Percentiles rank a stretch among this genome's conserved stretches.
These are phyloP conservation scores for Monosporascus sp. DNA, from an alignment of 2,329 filamentous ascomycete genomes.

Conservation along the genomic window DNA sequence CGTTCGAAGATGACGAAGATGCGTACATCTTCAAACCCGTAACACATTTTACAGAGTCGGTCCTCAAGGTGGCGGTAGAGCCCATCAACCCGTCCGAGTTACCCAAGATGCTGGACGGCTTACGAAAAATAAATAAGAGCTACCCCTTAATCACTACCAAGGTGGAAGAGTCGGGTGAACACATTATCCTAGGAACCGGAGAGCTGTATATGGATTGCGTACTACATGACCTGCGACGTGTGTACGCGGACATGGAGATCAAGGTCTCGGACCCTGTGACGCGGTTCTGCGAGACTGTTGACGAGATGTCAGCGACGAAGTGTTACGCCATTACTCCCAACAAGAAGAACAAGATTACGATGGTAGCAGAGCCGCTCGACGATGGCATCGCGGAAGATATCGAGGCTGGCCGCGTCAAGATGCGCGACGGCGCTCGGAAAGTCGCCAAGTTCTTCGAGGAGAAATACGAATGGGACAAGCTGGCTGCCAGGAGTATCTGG, in stretches of 20 bases:
- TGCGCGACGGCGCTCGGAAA: constrained; percentile 86
- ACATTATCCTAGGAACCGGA: constrained; percentile 89
- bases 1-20: constrained; percentile 80
- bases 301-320: constrained; percentile 94
- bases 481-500: constrained; percentile 94
- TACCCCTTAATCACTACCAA: constrained; percentile 95
- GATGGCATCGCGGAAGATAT: constrained; percentile 94
- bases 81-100: constrained; percentile 97
- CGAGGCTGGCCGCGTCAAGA: constrained; percentile 81
- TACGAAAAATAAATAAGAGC: constrained; percentile 96
- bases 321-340: constrained; percentile 97
- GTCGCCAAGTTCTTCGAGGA: constrained; percentile 97
- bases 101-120: constrained; percentile 96
- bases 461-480: constrained; percentile 92
- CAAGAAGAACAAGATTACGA: constrained; percentile 99
- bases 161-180: constrained; percentile 95
- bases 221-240: constrained; percentile 80
- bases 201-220: constrained; percentile 99
- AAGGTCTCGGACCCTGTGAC: constrained; percentile 98
- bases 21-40: constrained; percentile 93
- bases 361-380: constrained; percentile 94
- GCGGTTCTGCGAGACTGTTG: constrained; percentile 94
- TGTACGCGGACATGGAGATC: constrained; percentile 99
- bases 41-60: constrained; percentile 91
- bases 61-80: constrained; percentile 96